phyloP scores from a whole-genome alignment of 257 asterid species.

The Solanum bukasovii region DNA sequence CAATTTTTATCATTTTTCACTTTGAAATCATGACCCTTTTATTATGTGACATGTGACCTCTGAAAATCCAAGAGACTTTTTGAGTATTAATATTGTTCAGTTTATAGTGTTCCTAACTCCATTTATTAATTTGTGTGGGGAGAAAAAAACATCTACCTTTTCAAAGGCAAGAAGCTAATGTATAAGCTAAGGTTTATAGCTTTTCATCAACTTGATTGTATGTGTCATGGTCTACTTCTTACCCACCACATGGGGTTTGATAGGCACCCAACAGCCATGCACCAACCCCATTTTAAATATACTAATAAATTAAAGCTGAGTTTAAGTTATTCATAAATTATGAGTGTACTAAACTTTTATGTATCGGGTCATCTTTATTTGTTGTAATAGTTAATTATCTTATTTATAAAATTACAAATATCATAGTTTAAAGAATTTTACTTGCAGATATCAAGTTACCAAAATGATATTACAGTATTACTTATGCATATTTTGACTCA shows the following conservation, averaged over 20 bases:
- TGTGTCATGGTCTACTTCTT: not conserved
- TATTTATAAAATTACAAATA: not conserved
- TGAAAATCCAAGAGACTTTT: not conserved
- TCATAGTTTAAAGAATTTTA: not conserved
- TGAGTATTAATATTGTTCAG: not conserved
- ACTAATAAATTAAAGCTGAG: too few species aligned
- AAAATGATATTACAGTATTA: not conserved
- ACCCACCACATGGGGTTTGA: constrained; percentile 1
- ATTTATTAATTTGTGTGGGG: not conserved
- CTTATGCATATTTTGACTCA: not conserved
- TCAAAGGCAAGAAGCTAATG: not conserved
- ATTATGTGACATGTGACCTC: not conserved
- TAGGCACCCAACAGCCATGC: not conserved
- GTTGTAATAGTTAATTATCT: not conserved
- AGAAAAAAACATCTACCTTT: not conserved
- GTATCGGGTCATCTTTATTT: not conserved
- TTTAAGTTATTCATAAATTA: not conserved
- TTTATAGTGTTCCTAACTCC: not conserved
- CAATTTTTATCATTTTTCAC: not conserved
- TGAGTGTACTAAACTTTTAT: not conserved
- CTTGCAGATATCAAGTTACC: not conserved
- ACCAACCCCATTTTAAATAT: not conserved
- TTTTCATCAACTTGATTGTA: not conserved
- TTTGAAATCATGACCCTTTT: not conserved
- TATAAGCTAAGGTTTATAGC: not conserved